Evolutionary conservation across 768 basidiomycete genomes (phyloP).

Genomic region (Calocybe gangraenosa): DNA sequence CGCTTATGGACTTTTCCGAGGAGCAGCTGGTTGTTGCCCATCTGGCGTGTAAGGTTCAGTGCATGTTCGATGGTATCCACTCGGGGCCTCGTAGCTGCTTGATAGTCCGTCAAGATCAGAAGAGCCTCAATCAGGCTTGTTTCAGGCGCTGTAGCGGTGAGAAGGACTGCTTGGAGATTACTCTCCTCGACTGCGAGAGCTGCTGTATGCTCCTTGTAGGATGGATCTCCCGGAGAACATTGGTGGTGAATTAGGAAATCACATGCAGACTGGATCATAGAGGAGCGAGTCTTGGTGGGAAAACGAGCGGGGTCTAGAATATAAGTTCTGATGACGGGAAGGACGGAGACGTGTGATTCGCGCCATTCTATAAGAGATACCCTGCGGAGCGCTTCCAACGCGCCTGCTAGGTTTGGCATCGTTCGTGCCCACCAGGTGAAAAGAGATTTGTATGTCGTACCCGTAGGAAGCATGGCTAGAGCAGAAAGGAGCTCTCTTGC

Average conservation of each 20-base stretch:
- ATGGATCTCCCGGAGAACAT: conserved; percentile 10
- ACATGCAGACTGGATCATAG: conserved; percentile 13
- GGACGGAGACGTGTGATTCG: conserved; percentile 13
- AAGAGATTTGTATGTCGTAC: conserved; percentile 13
- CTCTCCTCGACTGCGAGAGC: conserved; percentile 10
- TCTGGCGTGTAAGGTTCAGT: neutral
- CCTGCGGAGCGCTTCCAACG: conserved; percentile 7
- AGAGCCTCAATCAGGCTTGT: conserved; percentile 16
- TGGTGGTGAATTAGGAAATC: conserved; percentile 12
- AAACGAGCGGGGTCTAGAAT: conserved; percentile 13
- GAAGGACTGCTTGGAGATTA: conserved; percentile 14
- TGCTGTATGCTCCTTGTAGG: conserved; percentile 6
- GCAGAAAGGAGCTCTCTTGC: conserved; percentile 10
- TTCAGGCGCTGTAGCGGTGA: conserved; percentile 2
- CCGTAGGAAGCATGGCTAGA: conserved; percentile 23
- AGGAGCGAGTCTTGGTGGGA: conserved; percentile 1
- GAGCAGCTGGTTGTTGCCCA: neutral
- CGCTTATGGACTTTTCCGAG: neutral
- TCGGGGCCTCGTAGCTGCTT: conserved; percentile 14
- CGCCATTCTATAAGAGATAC: conserved; percentile 3
- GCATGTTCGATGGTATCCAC: conserved; percentile 11
- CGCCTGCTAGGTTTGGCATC: conserved; percentile 2
- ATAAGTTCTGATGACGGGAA: conserved; percentile 19
- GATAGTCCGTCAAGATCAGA: conserved; percentile 15
- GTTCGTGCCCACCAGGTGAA: conserved; percentile 7